phyloP scores from a whole-genome alignment of 2,329 filamentous ascomycete species.

The Fusarium dlaminii region DNA sequence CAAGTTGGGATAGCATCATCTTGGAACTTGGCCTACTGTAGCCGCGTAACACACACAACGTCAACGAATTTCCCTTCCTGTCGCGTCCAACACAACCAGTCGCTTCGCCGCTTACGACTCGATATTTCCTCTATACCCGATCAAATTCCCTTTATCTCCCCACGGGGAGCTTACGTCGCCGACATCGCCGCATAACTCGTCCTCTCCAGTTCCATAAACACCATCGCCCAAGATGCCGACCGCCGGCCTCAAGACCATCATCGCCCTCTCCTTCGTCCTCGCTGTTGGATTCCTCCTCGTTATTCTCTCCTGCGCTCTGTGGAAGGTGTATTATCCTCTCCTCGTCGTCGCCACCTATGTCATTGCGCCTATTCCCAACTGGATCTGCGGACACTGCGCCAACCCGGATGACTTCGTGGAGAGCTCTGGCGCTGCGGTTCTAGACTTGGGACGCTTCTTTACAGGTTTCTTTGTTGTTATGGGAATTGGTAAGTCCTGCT shows the following conservation, averaged over 20 bases:
- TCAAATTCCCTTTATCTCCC: not conserved
- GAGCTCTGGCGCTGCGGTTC: constrained; percentile 82
- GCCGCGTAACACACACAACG: constrained; percentile 35
- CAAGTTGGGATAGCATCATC: constrained; percentile 39
- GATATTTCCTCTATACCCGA: not conserved
- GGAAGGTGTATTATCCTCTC: constrained; percentile 92
- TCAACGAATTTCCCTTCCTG: constrained; percentile 7
- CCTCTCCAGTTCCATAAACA: not conserved
- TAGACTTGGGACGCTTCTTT: constrained; percentile 92
- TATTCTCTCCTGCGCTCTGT: constrained; percentile 96
- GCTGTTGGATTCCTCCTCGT: constrained; percentile 98
- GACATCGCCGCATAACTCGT: constrained; percentile 14
- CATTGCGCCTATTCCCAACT: constrained; percentile 93
- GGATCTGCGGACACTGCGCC: constrained; percentile 88
- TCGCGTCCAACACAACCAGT: not conserved
- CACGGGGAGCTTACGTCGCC: constrained; percentile 9
- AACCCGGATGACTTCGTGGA: constrained; percentile 95
- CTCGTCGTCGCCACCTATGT: constrained; percentile 97
- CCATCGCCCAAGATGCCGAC: constrained; percentile 64
- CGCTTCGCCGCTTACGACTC: not conserved
- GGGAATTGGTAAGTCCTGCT: constrained; percentile 82
- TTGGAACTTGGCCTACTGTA: constrained; percentile 25
- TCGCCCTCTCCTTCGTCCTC: constrained; percentile 97
- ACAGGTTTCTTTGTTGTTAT: constrained; percentile 97
- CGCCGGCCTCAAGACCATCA: constrained; percentile 98